Evolutionary conservation across 495 filamentous ascomycete species (phyloP).

Genomic region (Aspergillus bertholletiae): DNA sequence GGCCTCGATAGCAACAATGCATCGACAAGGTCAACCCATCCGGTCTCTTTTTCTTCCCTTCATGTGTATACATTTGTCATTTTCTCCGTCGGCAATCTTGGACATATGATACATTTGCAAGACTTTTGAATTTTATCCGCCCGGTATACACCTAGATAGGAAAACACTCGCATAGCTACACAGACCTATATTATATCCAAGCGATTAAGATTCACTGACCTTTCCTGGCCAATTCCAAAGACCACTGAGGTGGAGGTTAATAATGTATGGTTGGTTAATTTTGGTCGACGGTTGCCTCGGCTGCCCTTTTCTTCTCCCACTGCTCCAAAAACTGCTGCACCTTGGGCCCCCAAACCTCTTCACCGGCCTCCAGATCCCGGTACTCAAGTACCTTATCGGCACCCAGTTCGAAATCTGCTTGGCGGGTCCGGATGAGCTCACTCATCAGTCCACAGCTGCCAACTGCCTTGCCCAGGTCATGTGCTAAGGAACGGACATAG

Average conservation of each 20-base stretch:
- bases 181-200: not conserved
- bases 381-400: constrained; percentile 75
- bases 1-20: not conserved
- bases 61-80: not conserved
- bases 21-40: not conserved
- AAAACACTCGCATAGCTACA: not conserved
- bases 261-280: too few species aligned
- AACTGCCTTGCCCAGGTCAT: constrained; percentile 83
- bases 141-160: not conserved
- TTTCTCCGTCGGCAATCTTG: not conserved
- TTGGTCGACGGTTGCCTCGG: constrained; percentile 13
- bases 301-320: constrained; percentile 49
- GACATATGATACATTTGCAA: not conserved
- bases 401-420: constrained; percentile 69
- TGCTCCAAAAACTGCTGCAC: constrained; percentile 60
- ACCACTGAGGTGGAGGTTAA: too few species aligned
- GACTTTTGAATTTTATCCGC: not conserved
- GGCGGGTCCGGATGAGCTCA: constrained; percentile 72
- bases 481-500: constrained; percentile 90
- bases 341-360: constrained; percentile 79
- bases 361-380: constrained; percentile 70
- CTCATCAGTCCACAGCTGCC: constrained; percentile 85
- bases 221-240: too few species aligned
- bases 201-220: too few species aligned
- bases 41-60: not conserved